These are phyloP conservation scores for Solanum commersonii DNA, from an alignment of 257 asterid species.

Conservation along the genomic window DNA sequence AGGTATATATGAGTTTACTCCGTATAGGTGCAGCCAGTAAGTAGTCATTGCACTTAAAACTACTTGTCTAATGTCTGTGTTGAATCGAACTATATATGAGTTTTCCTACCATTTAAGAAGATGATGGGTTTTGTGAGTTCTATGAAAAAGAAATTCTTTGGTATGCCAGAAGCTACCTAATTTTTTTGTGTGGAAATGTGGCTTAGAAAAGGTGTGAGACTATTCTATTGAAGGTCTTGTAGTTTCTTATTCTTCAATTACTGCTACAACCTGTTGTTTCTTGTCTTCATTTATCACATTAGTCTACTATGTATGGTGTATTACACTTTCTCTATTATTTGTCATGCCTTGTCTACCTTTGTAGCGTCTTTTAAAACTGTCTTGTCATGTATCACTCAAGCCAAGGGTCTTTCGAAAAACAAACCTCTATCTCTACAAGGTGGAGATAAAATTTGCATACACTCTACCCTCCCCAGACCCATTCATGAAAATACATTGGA, in stretches of 20 bases:
- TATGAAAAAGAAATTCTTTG: background rate
- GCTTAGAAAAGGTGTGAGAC: background rate
- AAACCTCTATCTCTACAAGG: background rate
- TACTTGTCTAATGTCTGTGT: background rate
- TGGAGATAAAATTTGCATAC: background rate
- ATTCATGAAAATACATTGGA: no score
- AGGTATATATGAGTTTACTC: background rate
- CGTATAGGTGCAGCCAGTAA: background rate
- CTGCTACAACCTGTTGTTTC: background rate
- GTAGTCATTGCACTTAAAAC: background rate
- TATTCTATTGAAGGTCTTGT: background rate
- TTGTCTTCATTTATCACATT: background rate
- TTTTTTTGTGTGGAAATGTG: background rate
- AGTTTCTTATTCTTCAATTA: background rate
- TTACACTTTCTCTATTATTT: background rate
- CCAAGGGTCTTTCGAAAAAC: no score
- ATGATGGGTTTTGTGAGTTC: background rate
- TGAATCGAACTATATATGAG: background rate
- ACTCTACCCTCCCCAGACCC: background rate
- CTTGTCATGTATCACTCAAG: background rate
- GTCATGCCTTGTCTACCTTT: background rate
- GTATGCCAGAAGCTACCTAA: background rate
- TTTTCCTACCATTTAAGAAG: background rate
- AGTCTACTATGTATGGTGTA: background rate
- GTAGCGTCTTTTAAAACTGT: background rate